phyloP scores from a whole-genome alignment of 2,329 filamentous ascomycete species.

The Boeremia exigua region DNA sequence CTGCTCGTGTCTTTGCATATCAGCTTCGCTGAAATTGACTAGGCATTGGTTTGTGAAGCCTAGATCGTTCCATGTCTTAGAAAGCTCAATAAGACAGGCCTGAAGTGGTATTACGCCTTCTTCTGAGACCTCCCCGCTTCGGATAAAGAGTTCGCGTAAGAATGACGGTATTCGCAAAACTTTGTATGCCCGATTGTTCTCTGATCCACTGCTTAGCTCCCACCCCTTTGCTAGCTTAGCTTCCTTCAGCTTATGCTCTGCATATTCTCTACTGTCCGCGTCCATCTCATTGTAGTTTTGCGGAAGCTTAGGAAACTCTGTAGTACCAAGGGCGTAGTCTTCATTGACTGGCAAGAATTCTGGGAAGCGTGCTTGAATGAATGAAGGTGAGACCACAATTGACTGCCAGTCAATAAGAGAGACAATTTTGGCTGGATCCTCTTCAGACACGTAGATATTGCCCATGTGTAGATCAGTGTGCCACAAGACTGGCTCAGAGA shows the following conservation, averaged over 20 bases:
- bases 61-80: constrained; percentile 33
- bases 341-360: constrained; percentile 23
- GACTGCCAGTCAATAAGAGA: constrained; percentile 38
- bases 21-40: constrained; percentile 35
- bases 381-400: constrained; percentile 27
- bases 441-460: constrained; percentile 41
- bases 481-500: constrained; percentile 20
- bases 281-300: constrained; percentile 19
- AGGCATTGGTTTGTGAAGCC: constrained; percentile 34
- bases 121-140: constrained; percentile 32
- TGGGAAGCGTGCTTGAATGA: constrained; percentile 27
- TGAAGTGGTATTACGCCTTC: constrained; percentile 44
- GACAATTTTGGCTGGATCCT: constrained; percentile 24
- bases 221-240: constrained; percentile 38
- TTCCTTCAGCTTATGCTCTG: constrained; percentile 11
- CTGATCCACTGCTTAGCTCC: constrained; percentile 32
- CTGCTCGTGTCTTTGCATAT: constrained; percentile 35
- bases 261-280: constrained; percentile 6
- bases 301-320: constrained; percentile 14
- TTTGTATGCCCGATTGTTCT: constrained; percentile 28
- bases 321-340: constrained; percentile 18
- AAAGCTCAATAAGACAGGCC: constrained; percentile 43
- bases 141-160: constrained; percentile 42
- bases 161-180: constrained; percentile 38
- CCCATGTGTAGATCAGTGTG: constrained; percentile 50